Base-by-base conservation (phyloP, 768 basidiomycete genomes). In the Tubosaeta sp. region DNA sequence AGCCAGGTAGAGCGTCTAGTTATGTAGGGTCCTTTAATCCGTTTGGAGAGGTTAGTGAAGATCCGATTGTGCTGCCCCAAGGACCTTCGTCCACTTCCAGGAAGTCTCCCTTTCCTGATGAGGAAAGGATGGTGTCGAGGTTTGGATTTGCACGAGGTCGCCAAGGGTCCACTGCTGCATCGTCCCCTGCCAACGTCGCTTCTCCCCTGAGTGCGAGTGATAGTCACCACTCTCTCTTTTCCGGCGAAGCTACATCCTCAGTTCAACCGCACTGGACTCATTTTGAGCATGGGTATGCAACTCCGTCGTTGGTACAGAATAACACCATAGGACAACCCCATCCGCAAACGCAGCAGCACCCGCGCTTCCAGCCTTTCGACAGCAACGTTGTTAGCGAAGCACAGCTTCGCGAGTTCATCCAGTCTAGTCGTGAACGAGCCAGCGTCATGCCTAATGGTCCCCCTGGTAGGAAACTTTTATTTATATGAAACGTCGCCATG, bases 21-120 rank as follows among this genome's bases (percentile, higher is more conserved):
- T 91, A 91, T 62, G 74, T 82, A 4, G 88, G 88, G 0, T 82
- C 85, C 4, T 91, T 91, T 64, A 86, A 92, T 67, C 90, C 90
- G 0, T 92, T 92, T 59, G 83, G 81, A 10, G 87, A 91, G 51
- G 56, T 63, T 12, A 66, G 54, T 17, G 83, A 86, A 12, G 82
- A 83, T 11, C 57, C 68, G n/a, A 55, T 63, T 22, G 60, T 72
- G 17, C 65, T 61, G 16, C 56, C 64, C 25, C 60, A 53, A 59
- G 60, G 52, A 53, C 43, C 56, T 64, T 56, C 72, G 37, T 67
- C 74, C n/a, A 57, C 65, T 45, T 61, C 57, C n/a, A 52, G 62
- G 46, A 68, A 66, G 27, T 72, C 78, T 10, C 71, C 76, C 0
- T 59, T 80, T 54, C 82, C 83, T 48, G 88, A 90, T 43, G 64